Base-by-base conservation (phyloP, 176 grass and related monocot species). In the Alopecurus myosuroides region DNA sequence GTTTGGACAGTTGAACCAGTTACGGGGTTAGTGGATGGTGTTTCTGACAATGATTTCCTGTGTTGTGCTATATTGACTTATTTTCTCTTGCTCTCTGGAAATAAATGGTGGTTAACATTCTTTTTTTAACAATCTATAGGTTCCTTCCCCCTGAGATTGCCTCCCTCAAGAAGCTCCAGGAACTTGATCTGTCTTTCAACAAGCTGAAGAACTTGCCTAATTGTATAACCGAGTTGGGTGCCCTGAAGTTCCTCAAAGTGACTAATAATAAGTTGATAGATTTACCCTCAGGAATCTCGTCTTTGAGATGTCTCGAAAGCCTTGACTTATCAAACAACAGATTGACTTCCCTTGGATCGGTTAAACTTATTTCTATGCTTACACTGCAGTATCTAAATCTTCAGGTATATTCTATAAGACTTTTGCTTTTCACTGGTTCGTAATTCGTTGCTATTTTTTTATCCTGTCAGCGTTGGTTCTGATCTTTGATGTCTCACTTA, bases 111-210 rank as follows among this genome's bases (percentile, higher is more conserved):
- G 65, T 84, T 83, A 6, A 56, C 64, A 40, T 33, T 79, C 66
- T 39, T 78, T 36, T 36, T 84, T 80, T 31, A 12, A 86, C 65
- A 70, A 78, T 70, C 17, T 86, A 55, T 75, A 99, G 97, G 92
- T 99, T 89, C 80, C 92, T 99, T 37, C 97, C 97, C 77, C 93
- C 93, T 84, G 97, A 99, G 83, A 92, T 99, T 84, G 89, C 86
- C 37, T 89, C 79, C 44, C 91, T 99, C 34, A 86, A 72, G 61
- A 96, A 91, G 51, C 89, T 99, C 11, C 89, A 99, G 85, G 93
- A 99, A 72, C 89, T 99, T 49, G 93, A 99, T 90, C 83, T 99
- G 40, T 99, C 97, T 40, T 99, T 94, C 87, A 99, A 99, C 84
- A 99, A 99, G 86, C 65, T 99, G 80, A 99, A 99, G 88, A 92